Evolutionary conservation across 2,329 filamentous ascomycete species (phyloP), one percentile per base, ranked within the genome.

Genomic region (Harringtonia aguacate): DNA sequence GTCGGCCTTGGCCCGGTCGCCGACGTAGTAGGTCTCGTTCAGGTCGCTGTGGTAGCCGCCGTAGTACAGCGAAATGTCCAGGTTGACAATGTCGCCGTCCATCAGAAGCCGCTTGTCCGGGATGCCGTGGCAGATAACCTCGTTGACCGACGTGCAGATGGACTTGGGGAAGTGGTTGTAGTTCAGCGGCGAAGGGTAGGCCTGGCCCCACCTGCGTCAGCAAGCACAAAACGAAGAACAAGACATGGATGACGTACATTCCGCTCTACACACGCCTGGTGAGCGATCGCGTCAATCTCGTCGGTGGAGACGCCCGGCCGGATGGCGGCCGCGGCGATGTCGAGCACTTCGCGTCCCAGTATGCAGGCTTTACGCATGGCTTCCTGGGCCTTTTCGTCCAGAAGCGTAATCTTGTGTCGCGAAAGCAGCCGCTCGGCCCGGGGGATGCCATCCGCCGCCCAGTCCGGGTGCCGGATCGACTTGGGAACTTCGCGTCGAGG

Each of bases 1-100:
- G 56, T 97, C 82, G 9, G 84, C 79, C 56, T 78, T 77, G 35
- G 92, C 86, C 58, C 84, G 87, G 54, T 94, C 84, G 45, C 92
- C 92, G 39, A 98, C 85, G 61, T 98, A 98, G 68, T 97, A 98
- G 13, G 92, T 98, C 69, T 98, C 92, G 68, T 98, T 98, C 44
- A 98, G 70, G 61, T 98, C 92, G 44, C 87, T 88, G 60, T 98
- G 92, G 68, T 90, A 97, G 43, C 92, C 92, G 48, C 82, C 85
- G 61, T 97, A 88, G 64, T 94, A 98, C 36, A 98, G 69, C 1
- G 88, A 89, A 6, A 98, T 86, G 55, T 98, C 92, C 52, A 98
- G 88, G 67, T 98, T 98, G 58, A 98, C 69, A 52, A 98, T 97
- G 57, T 98, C 92, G 49, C 92, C 92, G 54, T 98, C 90, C 50